phyloP scores from a whole-genome alignment of 768 basidiomycete species.

The Boletales sp. region DNA sequence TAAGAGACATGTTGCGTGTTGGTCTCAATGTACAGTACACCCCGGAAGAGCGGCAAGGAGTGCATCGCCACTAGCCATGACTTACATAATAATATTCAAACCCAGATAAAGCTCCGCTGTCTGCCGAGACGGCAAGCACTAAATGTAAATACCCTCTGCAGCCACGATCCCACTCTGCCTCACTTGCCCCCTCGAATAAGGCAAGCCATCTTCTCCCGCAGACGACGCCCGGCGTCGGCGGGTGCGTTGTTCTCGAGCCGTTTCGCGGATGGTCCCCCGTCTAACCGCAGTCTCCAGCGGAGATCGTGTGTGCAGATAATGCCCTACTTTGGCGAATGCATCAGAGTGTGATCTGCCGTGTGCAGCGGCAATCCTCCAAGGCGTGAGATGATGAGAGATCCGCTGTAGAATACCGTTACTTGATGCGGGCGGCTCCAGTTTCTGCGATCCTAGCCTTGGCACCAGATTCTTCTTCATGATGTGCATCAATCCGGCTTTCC shows the following conservation, averaged over 20 bases:
- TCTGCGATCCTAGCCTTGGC: constrained; percentile 63
- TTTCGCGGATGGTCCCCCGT: not conserved
- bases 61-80: constrained; percentile 2
- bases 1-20: constrained; percentile 48
- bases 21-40: not conserved
- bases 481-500: constrained; percentile 65
- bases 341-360: constrained; percentile 24
- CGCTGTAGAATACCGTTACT: constrained; percentile 2
- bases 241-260: constrained; percentile 10
- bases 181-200: not conserved
- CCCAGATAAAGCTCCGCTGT: too few species aligned
- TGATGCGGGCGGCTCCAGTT: constrained; percentile 43
- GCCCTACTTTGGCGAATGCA: constrained; percentile 14
- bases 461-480: constrained; percentile 67
- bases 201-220: constrained; percentile 37
- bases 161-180: not conserved
- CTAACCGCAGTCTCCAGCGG: constrained; percentile 1
- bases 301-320: constrained; percentile 10
- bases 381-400: constrained; percentile 1
- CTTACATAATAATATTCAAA: constrained; percentile 1
- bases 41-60: not conserved
- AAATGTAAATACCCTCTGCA: not conserved
- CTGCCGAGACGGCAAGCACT: too few species aligned
- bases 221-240: constrained; percentile 46
- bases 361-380: not conserved